These are phyloP conservation scores for Oenanthe sinensis DNA, from an alignment of 129 eudicot species.

Conservation along the genomic window DNA sequence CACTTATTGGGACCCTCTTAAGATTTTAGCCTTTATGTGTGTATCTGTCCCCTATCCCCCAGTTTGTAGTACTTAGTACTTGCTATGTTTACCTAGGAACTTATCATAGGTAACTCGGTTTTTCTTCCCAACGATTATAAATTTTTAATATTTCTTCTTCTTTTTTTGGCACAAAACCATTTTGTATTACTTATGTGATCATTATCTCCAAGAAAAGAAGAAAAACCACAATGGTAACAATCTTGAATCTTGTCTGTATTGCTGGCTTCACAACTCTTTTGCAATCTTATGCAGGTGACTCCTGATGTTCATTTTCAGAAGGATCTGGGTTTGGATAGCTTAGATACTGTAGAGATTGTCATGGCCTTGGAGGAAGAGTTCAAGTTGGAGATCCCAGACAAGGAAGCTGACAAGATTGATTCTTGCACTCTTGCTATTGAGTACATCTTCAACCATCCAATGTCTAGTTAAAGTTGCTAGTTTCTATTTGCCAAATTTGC, in stretches of 20 bases:
- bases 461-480: conserved; percentile 49
- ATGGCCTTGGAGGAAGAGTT: conserved; percentile 98
- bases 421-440: conserved; percentile 72
- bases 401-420: conserved; percentile 89
- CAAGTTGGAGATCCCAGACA: conserved; percentile 82
- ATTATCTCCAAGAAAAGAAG: not conserved
- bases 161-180: not conserved
- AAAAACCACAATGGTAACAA: not conserved
- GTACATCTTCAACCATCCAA: conserved; percentile 69
- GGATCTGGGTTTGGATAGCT: conserved; percentile 84
- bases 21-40: not conserved
- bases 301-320: conserved; percentile 84
- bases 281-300: conserved; percentile 56
- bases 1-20: not conserved
- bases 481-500: not conserved
- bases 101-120: no score
- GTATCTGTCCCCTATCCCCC: not conserved
- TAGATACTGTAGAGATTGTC: conserved; percentile 75
- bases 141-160: no score
- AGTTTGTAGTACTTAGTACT: not conserved
- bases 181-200: not conserved
- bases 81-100: not conserved
- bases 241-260: not conserved
- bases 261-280: not conserved
- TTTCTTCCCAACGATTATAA: no score